A percentile compares a stretch with the other conserved stretches of the same genome.
Evolutionary conservation across 163 green algal genomes (phyloP).

Genomic region (Scenedesmus sp.): DNA sequence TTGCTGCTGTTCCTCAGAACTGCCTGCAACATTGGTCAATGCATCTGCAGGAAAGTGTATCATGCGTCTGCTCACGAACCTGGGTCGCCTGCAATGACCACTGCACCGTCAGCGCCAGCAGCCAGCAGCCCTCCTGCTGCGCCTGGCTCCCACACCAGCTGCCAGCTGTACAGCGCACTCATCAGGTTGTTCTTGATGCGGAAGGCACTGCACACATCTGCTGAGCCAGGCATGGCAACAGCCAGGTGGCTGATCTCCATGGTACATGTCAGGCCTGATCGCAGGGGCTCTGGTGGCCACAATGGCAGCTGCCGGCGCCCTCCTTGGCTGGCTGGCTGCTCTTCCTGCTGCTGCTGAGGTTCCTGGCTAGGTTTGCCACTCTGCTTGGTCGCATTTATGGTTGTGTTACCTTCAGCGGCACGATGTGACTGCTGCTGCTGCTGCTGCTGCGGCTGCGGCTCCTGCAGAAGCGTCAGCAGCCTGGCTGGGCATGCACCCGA

Average conservation of each 20-base stretch:
- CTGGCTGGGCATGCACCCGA: conserved; percentile 16
- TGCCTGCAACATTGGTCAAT: too few relatives aligned
- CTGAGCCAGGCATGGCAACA: conserved; percentile 13
- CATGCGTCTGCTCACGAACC: neutral
- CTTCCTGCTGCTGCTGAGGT: neutral
- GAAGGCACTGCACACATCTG: neutral
- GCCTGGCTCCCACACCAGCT: conserved; percentile 43
- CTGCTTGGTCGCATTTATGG: neutral
- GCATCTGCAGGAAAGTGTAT: too few relatives aligned
- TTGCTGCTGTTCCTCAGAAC: neutral
- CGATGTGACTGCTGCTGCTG: neutral
- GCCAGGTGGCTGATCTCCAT: conserved; percentile 51
- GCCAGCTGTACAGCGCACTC: conserved; percentile 48
- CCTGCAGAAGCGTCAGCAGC: conserved; percentile 1
- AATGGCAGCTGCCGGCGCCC: neutral
- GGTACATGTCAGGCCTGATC: conserved; percentile 31
- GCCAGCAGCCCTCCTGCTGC: neutral
- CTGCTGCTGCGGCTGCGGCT: neutral
- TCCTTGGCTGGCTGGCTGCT: neutral
- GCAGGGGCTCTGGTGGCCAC: conserved; percentile 17
- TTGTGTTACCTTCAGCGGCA: neutral
- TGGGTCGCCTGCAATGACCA: conserved; percentile 28
- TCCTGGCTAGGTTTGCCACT: neutral
- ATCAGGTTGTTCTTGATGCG: conserved; percentile 46
- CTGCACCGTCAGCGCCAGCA: conserved; percentile 9